phyloP scores from a whole-genome alignment of 345 rosid species.

The Citrus australasica region DNA sequence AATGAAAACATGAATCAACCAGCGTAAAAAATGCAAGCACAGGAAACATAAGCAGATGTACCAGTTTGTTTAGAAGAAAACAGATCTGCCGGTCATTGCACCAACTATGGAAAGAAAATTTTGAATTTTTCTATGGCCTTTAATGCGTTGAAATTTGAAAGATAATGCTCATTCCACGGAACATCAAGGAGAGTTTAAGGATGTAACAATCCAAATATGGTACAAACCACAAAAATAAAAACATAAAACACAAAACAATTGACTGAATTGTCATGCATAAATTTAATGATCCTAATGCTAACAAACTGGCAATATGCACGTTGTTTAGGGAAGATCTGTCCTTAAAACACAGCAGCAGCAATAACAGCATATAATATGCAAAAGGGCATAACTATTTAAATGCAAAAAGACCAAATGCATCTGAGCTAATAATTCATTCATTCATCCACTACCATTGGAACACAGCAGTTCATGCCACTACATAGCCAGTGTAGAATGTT shows the following conservation, averaged over 20 bases:
- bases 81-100: neutral
- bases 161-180: neutral
- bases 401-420: neutral
- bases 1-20: neutral
- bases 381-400: neutral
- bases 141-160: no score
- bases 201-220: neutral
- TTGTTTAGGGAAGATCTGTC: neutral
- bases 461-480: neutral
- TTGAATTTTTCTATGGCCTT: no score
- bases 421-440: neutral
- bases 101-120: no score
- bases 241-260: neutral
- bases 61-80: neutral
- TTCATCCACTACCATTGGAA: neutral
- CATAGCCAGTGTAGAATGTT: neutral
- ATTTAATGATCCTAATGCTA: neutral
- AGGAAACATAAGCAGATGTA: neutral
- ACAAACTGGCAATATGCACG: neutral
- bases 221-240: neutral
- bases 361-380: neutral
- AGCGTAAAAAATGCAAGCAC: neutral
- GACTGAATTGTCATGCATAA: neutral
- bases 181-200: neutral
- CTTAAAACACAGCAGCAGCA: neutral